Evolutionary conservation across 225 moss, liverwort and hornwort species (phyloP), one percentile per base, ranked within the genome.

Genomic region (Rhytidiadelphus loreus): DNA sequence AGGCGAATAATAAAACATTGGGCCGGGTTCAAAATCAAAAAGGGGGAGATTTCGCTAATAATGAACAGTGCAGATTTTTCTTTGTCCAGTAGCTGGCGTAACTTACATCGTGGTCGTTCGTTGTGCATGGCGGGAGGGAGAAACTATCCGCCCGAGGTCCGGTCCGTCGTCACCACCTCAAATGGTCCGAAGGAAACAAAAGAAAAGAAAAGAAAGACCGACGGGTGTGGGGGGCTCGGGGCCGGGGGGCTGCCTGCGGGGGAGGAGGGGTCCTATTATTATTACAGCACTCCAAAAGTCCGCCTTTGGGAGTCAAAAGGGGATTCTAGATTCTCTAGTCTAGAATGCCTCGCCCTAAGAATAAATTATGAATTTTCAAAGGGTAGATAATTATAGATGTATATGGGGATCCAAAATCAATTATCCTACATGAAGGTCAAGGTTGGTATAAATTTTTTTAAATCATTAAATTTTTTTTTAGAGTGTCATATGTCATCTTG

Each of bases 381-480:
- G 39, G 4, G 30, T 15, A 62, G 30, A 62, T 15, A 62, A 62
- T 16, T 37, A 7, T 12, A 12, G 7, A n/a, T 22, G 12, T 29
- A 3, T 16, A 0, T 10, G 0, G 0, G 2, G 2, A 72, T 29
- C 28, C 16, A 28, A 29, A 74, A 11, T 18, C 7, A 7, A 46
- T 46, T 39, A 39, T 0, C 1, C 1, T 8, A 7, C 0, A 0
- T 4, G 1, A 69, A 69, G 24, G 13, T 24, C 3, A 39, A 1
- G 39, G 24, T 39, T 1, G 1, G 1, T 2, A 4, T 7, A 23
- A 68, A 28, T 3, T 3, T 9, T 6, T 9, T 15, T n/a, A n/a
- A 6, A 39, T 43, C 26, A 43, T 44, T n/a, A n/a, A n/a, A n/a
- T n/a, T n/a, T n/a, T n/a, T 28, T 28, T 43, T 15, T 46, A 46